Base-by-base conservation (phyloP, 805 yeast genomes). In the Dipodascopsis tothii region DNA sequence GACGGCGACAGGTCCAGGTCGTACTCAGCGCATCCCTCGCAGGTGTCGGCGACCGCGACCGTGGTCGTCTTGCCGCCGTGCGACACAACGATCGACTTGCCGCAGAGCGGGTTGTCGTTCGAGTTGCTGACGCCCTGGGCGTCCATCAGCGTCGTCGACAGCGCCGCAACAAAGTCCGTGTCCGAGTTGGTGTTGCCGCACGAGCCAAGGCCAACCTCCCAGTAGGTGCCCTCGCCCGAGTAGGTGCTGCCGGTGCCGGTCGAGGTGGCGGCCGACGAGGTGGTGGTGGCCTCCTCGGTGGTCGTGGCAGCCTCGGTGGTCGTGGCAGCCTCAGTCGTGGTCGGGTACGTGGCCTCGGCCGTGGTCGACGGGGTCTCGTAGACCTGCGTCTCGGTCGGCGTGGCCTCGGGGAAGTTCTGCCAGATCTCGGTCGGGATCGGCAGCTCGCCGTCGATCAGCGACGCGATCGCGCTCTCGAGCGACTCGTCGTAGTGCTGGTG, bases 1-100 rank as follows among this genome's bases (percentile, higher is more conserved):
- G 73, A 57, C 5, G 81, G 81, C n/a, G 81, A 73, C 44, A 78
- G 67, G 55, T 78, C 83, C 46, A 78, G 70, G 54, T 70, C 75
- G 45, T 73, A 59, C 40, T 61, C 56, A 21, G 60, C 50, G 56
- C 83, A 78, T 20, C 75, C 80, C 42, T 65, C 73, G 63, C 83
- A 78, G 50, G 71, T 63, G 61, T 78, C 83, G 33, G 68, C 73
- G 39, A 77, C 77, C 19, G 72, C 71, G 39, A 78, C 83, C 35
- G 65, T 68, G 45, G 76, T 80, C 14, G 76, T 62, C 56, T 72
- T 72, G 39, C 73, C 77, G 45, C 62, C 61, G 55, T 69, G 71
- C 55, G 54, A 55, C 30, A 75, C 74, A 38, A 60, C 63, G 55
- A 76, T 73, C 55, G 68, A 60, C 60, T 67, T 70, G 41, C 80